These are phyloP conservation scores for Leccinum griseonigrum DNA, from an alignment of 1,284 basidiomycete genomes.

Conservation along the genomic window DNA sequence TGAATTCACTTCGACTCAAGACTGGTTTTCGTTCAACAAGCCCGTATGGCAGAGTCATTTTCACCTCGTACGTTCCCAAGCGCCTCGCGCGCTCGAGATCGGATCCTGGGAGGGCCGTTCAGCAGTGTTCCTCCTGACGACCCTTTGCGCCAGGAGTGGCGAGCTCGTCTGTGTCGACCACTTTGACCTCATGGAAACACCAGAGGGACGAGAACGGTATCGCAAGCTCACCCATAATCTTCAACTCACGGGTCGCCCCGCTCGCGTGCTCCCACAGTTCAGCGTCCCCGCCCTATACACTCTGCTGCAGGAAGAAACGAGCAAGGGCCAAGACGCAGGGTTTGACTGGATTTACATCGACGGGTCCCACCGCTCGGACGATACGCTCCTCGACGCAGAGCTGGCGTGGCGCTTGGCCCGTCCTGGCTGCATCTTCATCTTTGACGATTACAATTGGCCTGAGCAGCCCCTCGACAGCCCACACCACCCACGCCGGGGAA, in stretches of 20 bases:
- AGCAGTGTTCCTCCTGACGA: conserved; percentile 49
- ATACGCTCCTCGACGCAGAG: conserved; percentile 59
- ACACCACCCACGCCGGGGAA: conserved; percentile 54
- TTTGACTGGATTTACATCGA: conserved; percentile 63
- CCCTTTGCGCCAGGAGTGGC: conserved; percentile 44
- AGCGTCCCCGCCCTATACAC: conserved; percentile 51
- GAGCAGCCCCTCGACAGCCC: conserved; percentile 46
- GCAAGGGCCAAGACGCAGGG: conserved; percentile 33
- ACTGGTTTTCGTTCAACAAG: conserved; percentile 53
- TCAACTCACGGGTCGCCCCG: conserved; percentile 39
- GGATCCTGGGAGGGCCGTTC: conserved; percentile 65
- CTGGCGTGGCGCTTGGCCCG: conserved; percentile 54
- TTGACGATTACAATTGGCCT: conserved; percentile 59
- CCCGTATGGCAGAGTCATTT: conserved; percentile 43
- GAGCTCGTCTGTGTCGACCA: conserved; percentile 56
- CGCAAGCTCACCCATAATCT: conserved; percentile 49
- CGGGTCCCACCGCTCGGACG: conserved; percentile 57
- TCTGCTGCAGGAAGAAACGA: conserved; percentile 47
- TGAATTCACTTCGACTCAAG: conserved; percentile 51
- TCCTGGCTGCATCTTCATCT: conserved; percentile 49
- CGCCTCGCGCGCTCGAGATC: conserved; percentile 54
- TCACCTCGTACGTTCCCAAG: conserved; percentile 33
- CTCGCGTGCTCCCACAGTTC: conserved; percentile 49
- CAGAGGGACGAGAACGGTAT: conserved; percentile 46
- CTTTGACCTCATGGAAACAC: conserved; percentile 52